Evolutionary conservation across 345 rosid species (phyloP).

Genomic region (Limnanthes douglasii): DNA sequence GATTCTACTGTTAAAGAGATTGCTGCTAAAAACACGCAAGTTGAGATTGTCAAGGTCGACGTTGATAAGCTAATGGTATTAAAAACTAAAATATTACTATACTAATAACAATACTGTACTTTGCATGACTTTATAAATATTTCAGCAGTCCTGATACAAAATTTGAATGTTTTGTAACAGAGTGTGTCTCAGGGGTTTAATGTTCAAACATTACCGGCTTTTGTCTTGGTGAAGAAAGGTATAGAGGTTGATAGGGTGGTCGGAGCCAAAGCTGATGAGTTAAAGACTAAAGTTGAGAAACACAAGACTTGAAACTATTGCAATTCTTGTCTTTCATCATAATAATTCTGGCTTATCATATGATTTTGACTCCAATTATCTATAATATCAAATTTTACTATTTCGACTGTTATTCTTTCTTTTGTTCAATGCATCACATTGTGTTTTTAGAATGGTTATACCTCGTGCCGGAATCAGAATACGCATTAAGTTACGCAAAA

Average conservation of each 20-base stretch:
- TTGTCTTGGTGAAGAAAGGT: conserved; percentile 51
- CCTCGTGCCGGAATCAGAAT: too few species aligned
- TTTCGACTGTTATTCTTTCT: too few species aligned
- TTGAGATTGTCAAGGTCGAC: conserved; percentile 60
- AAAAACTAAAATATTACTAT: neutral
- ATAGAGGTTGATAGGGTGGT: conserved; percentile 35
- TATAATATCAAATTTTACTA: too few species aligned
- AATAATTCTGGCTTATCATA: too few species aligned
- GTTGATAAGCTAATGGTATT: conserved; percentile 46
- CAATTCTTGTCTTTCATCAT: too few species aligned
- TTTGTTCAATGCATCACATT: too few species aligned
- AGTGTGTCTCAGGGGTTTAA: conserved; percentile 23
- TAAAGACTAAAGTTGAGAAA: conserved; percentile 44
- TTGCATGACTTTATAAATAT: too few species aligned
- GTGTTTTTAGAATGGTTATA: too few species aligned
- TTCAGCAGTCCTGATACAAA: neutral
- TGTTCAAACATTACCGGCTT: conserved; percentile 34
- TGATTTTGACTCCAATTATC: too few species aligned
- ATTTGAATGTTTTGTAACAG: conserved; percentile 17
- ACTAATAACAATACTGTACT: neutral
- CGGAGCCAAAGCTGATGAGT: conserved; percentile 37
- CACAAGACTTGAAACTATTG: too few species aligned
- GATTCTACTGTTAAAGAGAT: conserved; percentile 37
- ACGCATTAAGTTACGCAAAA: too few species aligned
- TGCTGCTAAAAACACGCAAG: conserved; percentile 37